These are phyloP conservation scores for Syzygium oleosum DNA, from an alignment of 345 rosid genomes.

Conservation along the genomic window DNA sequence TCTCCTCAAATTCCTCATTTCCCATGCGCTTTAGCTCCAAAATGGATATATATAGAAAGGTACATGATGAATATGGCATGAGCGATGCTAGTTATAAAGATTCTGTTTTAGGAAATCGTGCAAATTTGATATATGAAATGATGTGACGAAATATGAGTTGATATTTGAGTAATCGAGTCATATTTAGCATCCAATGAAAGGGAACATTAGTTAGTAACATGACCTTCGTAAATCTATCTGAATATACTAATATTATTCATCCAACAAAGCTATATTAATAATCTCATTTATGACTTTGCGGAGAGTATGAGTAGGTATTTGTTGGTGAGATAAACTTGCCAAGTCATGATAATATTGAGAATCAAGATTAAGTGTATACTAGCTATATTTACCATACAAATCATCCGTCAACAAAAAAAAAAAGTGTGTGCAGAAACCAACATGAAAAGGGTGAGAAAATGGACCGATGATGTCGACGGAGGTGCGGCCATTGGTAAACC, in stretches of 20 bases:
- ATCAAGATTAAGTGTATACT: neutral
- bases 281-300: too few relatives aligned
- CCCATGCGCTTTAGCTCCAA: neutral
- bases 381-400: neutral
- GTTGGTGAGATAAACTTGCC: neutral
- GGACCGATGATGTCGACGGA: constrained; percentile 20
- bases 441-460: neutral
- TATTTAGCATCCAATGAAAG: neutral
- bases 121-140: neutral
- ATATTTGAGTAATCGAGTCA: neutral
- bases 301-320: too few relatives aligned
- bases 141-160: neutral
- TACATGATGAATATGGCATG: too few relatives aligned
- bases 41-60: too few relatives aligned
- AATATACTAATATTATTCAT: neutral
- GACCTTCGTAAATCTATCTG: neutral
- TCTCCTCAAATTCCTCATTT: neutral
- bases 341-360: neutral
- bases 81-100: neutral
- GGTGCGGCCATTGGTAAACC: constrained; percentile 27
- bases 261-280: neutral
- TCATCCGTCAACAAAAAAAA: neutral
- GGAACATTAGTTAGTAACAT: neutral
- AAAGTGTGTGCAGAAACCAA: neutral
- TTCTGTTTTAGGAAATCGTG: neutral